These are phyloP conservation scores for Inga laurina DNA, from an alignment of 306 rosid species.

Conservation along the genomic window DNA sequence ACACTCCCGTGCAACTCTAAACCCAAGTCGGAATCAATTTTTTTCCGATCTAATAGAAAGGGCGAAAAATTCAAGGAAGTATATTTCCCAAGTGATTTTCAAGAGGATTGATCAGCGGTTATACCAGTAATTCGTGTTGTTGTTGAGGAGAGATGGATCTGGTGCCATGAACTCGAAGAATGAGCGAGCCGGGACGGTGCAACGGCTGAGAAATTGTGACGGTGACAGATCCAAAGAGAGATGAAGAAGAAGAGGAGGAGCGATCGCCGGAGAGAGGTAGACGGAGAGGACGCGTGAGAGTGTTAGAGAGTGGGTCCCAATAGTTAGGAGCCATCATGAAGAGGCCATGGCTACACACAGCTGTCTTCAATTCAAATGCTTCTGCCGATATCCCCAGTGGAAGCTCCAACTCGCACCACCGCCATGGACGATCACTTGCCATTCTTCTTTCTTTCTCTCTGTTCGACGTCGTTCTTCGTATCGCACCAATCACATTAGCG, in stretches of 20 bases:
- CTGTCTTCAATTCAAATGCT: constrained; percentile 40
- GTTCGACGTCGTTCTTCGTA: neutral
- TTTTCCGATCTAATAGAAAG: neutral
- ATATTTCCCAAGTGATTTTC: neutral
- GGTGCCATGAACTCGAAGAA: neutral
- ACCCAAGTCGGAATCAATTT: neutral
- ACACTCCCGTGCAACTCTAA: neutral
- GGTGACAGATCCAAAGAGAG: constrained; percentile 8
- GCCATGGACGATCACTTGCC: neutral
- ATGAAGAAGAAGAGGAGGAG: neutral
- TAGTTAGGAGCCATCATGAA: constrained; percentile 63
- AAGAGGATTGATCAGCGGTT: neutral
- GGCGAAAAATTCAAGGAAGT: neutral
- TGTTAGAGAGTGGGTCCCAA: constrained; percentile 53
- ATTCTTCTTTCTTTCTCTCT: neutral
- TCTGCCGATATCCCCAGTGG: constrained; percentile 31
- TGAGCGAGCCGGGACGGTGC: neutral
- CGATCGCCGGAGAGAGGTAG: neutral
- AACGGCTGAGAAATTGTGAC: constrained; percentile 39
- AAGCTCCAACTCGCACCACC: constrained; percentile 25
- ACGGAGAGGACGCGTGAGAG: constrained; percentile 49
- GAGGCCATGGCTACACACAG: constrained; percentile 56
- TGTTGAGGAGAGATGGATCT: constrained; percentile 13
- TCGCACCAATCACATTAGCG: neutral
- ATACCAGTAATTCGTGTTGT: constrained; percentile 27